A percentile compares a stretch with the other conserved stretches of the same genome.
These are phyloP conservation scores for Pleomassaria siparia DNA, from an alignment of 2,329 filamentous ascomycete species.

Conservation along the genomic window DNA sequence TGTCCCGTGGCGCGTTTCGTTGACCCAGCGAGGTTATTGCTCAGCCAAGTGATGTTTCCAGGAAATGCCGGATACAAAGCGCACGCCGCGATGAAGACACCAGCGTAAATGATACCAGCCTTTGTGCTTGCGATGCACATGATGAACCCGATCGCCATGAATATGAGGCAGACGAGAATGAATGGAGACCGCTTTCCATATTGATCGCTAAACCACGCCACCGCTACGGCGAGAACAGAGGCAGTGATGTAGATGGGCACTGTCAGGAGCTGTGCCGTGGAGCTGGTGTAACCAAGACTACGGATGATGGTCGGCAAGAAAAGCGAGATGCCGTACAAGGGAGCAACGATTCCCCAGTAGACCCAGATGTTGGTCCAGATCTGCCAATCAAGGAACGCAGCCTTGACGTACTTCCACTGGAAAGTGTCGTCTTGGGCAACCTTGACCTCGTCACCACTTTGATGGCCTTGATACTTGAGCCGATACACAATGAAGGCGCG, in stretches of 20 bases:
- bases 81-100: slow-evolving; percentile 40
- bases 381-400: slow-evolving; percentile 52
- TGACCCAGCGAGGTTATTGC: slow-evolving; percentile 57
- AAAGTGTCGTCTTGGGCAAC: slow-evolving; percentile 70
- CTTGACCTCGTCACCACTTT: slow-evolving; percentile 62
- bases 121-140: slow-evolving; percentile 37
- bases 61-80: slow-evolving; percentile 43
- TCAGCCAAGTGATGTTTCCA: slow-evolving; percentile 52
- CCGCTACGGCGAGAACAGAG: slow-evolving; percentile 34
- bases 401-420: slow-evolving; percentile 58
- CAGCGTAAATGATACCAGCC: slow-evolving; percentile 41
- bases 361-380: slow-evolving; percentile 58
- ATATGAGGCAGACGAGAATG: slow-evolving; percentile 33
- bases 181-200: slow-evolving; percentile 37
- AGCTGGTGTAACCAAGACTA: slow-evolving; percentile 43
- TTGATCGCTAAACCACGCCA: slow-evolving; percentile 36
- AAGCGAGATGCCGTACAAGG: slow-evolving; percentile 40
- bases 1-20: slow-evolving; percentile 55
- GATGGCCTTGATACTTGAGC: slow-evolving; percentile 51
- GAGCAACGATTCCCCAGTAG: slow-evolving; percentile 57
- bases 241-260: slow-evolving; percentile 48
- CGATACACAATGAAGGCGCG: slow-evolving; percentile 62
- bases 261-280: slow-evolving; percentile 46
- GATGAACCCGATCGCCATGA: slow-evolving; percentile 41
- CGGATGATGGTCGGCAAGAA: slow-evolving; percentile 52